Percentiles rank a stretch among this genome's conserved stretches.
Evolutionary conservation across 176 grass and related monocot species (phyloP).

Genomic region (barley (Hordeum vulgare)): DNA sequence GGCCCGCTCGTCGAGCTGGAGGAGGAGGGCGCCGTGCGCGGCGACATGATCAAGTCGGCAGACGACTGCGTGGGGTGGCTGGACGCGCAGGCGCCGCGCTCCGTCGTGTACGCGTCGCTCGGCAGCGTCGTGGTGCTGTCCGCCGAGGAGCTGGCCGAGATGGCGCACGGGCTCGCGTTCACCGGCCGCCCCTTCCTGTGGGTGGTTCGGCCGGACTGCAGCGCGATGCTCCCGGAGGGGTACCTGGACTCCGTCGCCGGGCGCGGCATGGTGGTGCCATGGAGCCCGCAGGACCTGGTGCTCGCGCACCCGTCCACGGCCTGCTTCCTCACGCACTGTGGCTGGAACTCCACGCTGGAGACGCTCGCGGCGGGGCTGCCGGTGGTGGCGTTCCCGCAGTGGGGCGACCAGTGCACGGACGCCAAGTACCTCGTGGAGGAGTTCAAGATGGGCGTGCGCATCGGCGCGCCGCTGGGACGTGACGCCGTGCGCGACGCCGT

Average conservation of each 20-base stretch:
- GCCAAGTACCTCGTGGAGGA: constrained; percentile 57
- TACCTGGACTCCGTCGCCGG: constrained; percentile 29
- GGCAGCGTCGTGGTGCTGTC: constrained; percentile 65
- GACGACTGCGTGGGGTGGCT: constrained; percentile 58
- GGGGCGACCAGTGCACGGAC: constrained; percentile 73
- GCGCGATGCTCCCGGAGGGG: constrained; percentile 29
- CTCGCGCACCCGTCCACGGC: constrained; percentile 45
- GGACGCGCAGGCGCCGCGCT: constrained; percentile 29
- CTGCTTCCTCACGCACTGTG: constrained; percentile 89
- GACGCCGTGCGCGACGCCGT: constrained; percentile 39
- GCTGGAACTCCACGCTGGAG: constrained; percentile 86
- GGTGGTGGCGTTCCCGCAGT: constrained; percentile 68
- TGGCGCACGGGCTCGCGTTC: constrained; percentile 46
- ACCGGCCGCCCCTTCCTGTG: constrained; percentile 59
- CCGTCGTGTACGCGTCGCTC: constrained; percentile 69
- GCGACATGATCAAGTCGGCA: constrained; percentile 41
- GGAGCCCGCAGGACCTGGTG: constrained; percentile 77
- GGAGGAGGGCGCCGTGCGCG: constrained; percentile 15
- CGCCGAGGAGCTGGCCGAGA: constrained; percentile 44
- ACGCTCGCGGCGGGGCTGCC: constrained; percentile 57
- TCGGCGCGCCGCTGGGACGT: constrained; percentile 31
- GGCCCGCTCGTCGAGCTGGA: constrained; percentile 53
- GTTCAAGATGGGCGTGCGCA: constrained; percentile 50
- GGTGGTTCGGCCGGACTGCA: constrained; percentile 58
- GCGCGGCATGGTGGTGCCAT: constrained; percentile 54